A percentile compares a stretch with the other conserved stretches of the same genome.
Conservation (phyloP, 2,329 filamentous ascomycete genomes). For the Torrubiellomyces zombiae region DNA sequence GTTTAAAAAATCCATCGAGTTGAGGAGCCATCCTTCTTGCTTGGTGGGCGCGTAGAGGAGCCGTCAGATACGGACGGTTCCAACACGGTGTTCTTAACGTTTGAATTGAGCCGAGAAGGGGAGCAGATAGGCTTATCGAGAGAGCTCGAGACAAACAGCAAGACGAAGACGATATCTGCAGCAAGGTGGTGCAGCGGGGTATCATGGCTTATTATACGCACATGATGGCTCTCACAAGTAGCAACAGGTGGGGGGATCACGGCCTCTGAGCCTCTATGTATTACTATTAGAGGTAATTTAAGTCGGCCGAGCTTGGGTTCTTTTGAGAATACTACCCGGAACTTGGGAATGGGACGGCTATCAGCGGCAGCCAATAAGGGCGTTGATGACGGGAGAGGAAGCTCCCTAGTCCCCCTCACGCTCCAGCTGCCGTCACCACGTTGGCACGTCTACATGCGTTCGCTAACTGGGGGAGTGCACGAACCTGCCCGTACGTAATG, state of each 20-base stretch:
- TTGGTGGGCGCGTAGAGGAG: conserved; percentile 39
- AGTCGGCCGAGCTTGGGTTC: too few species aligned
- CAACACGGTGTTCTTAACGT: conserved; percentile 3
- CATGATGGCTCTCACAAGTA: conserved; percentile 1
- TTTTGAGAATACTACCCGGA: too few species aligned
- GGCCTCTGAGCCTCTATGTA: neutral
- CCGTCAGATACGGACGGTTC: conserved; percentile 31
- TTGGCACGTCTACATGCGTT: neutral
- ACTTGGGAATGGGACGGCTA: conserved; percentile 10
- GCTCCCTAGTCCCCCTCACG: too few species aligned
- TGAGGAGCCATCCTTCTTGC: conserved; percentile 72
- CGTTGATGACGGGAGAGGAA: too few species aligned
- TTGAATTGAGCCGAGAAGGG: conserved; percentile 6
- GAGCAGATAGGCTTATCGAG: conserved; percentile 8
- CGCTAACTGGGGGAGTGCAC: too few species aligned
- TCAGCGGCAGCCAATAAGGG: conserved; percentile 14
- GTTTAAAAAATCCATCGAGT: conserved; percentile 81
- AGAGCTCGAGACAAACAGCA: conserved; percentile 5
- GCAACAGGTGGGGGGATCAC: conserved; percentile 1
- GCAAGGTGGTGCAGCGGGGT: conserved; percentile 29
- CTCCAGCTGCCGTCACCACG: too few species aligned
- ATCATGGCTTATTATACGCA: conserved; percentile 12
- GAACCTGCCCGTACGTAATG: too few species aligned
- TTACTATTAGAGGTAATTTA: too few species aligned
- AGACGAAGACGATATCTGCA: conserved; percentile 13